Evolutionary conservation across 2,329 filamentous ascomycete species (phyloP).

Genomic region (Coniochaeta sp.): DNA sequence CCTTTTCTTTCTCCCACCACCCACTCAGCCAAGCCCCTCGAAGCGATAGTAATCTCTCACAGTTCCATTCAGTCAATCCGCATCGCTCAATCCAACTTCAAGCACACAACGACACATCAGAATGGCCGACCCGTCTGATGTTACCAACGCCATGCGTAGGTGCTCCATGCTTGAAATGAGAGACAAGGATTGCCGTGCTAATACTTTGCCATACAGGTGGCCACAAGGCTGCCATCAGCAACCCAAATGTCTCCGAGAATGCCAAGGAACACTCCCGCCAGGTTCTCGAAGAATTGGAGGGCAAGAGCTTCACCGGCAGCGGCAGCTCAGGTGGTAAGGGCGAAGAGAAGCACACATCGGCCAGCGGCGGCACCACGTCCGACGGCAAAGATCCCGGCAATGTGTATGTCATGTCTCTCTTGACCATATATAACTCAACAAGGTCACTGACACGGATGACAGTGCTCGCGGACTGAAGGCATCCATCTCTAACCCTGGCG

Average conservation of each 20-base stretch:
- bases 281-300: not conserved
- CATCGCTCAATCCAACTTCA: not conserved
- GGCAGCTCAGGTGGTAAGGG: not conserved
- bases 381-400: not conserved
- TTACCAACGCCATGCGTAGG: not conserved
- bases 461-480: constrained; percentile 14
- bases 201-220: constrained; percentile 6
- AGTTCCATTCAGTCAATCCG: not conserved
- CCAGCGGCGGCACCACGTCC: not conserved
- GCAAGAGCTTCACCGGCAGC: not conserved
- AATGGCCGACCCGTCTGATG: not conserved
- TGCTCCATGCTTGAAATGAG: not conserved
- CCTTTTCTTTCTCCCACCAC: not conserved
- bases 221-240: constrained; percentile 16
- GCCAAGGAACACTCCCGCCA: constrained; percentile 11
- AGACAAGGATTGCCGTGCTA: not conserved
- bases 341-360: not conserved
- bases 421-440: not conserved
- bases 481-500: constrained; percentile 15
- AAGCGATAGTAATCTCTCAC: not conserved
- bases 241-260: constrained; percentile 16
- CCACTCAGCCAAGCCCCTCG: not conserved
- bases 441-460: not conserved
- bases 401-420: not conserved
- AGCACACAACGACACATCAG: not conserved